These are phyloP conservation scores for Quercus rubra DNA, from an alignment of 306 rosid species.

Conservation along the genomic window DNA sequence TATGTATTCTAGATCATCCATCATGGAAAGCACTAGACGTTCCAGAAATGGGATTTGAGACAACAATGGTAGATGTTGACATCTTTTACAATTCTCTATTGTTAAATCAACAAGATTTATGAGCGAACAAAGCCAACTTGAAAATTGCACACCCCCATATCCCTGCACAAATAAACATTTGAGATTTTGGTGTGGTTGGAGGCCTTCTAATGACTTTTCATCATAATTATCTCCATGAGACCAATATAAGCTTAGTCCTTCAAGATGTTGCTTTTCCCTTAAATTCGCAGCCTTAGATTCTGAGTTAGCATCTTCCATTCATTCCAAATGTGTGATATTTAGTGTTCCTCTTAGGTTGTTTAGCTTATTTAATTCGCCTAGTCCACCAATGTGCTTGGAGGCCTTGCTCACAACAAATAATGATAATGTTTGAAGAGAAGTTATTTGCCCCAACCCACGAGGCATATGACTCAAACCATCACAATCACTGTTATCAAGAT, in stretches of 20 bases:
- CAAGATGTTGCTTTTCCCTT: background rate
- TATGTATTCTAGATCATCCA: too few relatives aligned
- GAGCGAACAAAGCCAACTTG: background rate
- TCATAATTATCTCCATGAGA: background rate
- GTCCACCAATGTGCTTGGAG: background rate
- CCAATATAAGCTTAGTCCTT: too few relatives aligned
- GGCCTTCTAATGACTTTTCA: background rate
- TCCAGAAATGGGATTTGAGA: too few relatives aligned
- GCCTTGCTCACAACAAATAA: background rate
- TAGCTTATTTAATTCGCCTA: background rate
- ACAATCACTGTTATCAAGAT: background rate
- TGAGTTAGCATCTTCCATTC: background rate
- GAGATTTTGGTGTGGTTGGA: background rate
- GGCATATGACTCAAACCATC: background rate
- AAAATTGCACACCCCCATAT: background rate
- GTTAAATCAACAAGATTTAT: background rate
- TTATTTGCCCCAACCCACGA: background rate
- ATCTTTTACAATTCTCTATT: background rate
- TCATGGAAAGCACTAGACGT: too few relatives aligned
- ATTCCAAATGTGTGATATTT: background rate
- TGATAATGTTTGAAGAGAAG: constrained; percentile 8
- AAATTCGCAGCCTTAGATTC: background rate
- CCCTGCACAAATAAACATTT: rapidly evolving
- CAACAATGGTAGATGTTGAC: background rate
- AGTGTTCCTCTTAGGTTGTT: background rate